These are phyloP conservation scores for Kodamaea hsintzibuensis DNA, from an alignment of 805 yeast genomes.

Conservation along the genomic window DNA sequence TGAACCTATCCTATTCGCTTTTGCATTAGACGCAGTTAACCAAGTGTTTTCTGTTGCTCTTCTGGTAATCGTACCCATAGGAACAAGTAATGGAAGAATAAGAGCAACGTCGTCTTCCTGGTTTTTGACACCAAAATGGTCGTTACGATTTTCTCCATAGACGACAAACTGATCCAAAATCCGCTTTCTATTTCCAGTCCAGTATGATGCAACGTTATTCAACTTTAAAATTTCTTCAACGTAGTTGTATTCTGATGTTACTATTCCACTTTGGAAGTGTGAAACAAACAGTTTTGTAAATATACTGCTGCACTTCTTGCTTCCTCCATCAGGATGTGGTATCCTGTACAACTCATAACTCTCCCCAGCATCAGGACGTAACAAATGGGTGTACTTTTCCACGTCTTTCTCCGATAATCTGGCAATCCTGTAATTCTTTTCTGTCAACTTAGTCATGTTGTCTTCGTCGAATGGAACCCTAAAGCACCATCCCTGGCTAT, in stretches of 20 bases:
- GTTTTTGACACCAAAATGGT: neutral
- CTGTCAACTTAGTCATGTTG: slow-evolving; percentile 26
- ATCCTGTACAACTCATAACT: slow-evolving; percentile 57
- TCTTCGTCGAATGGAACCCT: slow-evolving; percentile 48
- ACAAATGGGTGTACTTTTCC: slow-evolving; percentile 13
- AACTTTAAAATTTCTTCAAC: slow-evolving; percentile 80
- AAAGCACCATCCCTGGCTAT: slow-evolving; percentile 86
- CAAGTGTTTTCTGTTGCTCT: slow-evolving; percentile 97
- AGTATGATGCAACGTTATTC: slow-evolving; percentile 81
- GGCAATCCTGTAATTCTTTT: slow-evolving; percentile 40
- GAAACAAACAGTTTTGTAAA: slow-evolving; percentile 74
- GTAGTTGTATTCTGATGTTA: slow-evolving; percentile 67
- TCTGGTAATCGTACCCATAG: slow-evolving; percentile 97
- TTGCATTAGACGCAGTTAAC: slow-evolving; percentile 97
- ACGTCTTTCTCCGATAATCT: slow-evolving; percentile 30
- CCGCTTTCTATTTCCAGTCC: slow-evolving; percentile 89
- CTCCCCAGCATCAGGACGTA: slow-evolving; percentile 16
- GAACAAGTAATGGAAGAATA: slow-evolving; percentile 77
- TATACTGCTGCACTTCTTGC: slow-evolving; percentile 68
- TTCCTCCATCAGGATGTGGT: slow-evolving; percentile 87
- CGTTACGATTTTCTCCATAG: slow-evolving; percentile 31
- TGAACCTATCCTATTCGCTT: slow-evolving; percentile 81
- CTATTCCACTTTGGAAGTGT: slow-evolving; percentile 69
- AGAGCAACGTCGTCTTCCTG: slow-evolving; percentile 29
- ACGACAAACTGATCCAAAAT: slow-evolving; percentile 86